Conservation (phyloP, 768 basidiomycete genomes). For the Harrya chromipes region DNA sequence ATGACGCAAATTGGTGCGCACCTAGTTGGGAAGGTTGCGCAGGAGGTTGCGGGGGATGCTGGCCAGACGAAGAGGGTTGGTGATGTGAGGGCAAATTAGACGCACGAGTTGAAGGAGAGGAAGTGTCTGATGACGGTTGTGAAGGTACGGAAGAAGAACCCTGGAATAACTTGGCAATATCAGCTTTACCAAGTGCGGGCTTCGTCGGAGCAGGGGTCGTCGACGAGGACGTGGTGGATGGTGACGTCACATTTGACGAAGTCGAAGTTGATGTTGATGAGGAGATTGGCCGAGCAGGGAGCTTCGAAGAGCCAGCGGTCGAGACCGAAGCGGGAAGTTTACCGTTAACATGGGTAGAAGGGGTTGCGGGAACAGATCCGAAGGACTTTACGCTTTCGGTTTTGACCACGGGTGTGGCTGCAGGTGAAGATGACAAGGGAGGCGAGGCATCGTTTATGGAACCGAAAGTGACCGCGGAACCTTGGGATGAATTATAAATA, state of each 20-base stretch:
- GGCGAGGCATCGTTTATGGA: slow-evolving; percentile 81
- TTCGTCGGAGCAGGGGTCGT: slow-evolving; percentile 34
- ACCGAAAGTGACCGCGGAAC: slow-evolving; percentile 79
- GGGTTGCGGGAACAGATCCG: slow-evolving; percentile 65
- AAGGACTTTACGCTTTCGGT: slow-evolving; percentile 77
- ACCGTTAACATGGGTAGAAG: slow-evolving; percentile 54
- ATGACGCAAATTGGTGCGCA: slow-evolving; percentile 43
- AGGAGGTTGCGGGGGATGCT: slow-evolving; percentile 38
- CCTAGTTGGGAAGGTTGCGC: slow-evolving; percentile 41
- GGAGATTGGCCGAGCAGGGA: slow-evolving; percentile 23
- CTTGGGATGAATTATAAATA: slow-evolving; percentile 31
- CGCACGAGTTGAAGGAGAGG: slow-evolving; percentile 56
- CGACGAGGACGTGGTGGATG: slow-evolving; percentile 35
- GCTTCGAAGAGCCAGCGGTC: slow-evolving; percentile 36
- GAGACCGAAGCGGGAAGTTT: slow-evolving; percentile 50
- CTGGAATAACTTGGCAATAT: slow-evolving; percentile 43
- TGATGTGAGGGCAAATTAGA: slow-evolving; percentile 51
- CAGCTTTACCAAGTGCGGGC: slow-evolving; percentile 32
- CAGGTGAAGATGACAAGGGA: slow-evolving; percentile 80
- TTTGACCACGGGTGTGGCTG: slow-evolving; percentile 60
- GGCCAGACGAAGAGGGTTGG: slow-evolving; percentile 35
- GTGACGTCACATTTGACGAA: slow-evolving; percentile 27
- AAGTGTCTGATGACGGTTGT: slow-evolving; percentile 49
- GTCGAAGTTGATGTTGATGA: slow-evolving; percentile 17
- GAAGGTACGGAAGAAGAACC: slow-evolving; percentile 38